Base-by-base conservation (phyloP, 2,329 filamentous ascomycete genomes). In the Neofusicoccum umdonicola region DNA sequence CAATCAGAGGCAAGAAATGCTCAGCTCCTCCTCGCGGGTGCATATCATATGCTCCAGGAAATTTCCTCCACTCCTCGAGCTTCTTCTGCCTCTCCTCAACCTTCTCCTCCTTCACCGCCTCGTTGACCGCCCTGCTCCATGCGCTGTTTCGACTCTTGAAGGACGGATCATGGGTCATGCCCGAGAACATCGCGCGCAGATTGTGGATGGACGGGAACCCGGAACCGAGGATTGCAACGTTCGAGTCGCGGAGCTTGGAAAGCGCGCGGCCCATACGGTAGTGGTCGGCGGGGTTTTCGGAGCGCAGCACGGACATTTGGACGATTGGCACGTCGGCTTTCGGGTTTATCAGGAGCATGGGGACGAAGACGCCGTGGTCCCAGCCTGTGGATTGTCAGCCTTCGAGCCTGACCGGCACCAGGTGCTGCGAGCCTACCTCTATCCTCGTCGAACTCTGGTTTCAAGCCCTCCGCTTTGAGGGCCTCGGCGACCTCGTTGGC, bases 321-420 rank as follows among this genome's bases (percentile, higher is more conserved):
- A 88, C 77, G 35, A 87, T 78, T 54, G 85, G 85, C 2, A 85
- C 71, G 64, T 80, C 74, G 67, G 84, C 85, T 47, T 76, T 69
- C 19, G 85, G 85, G 64, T 82, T 74, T 68, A 84, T 81, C 48
- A 87, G 82, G 51, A 81, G 78, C 74, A 87, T 77, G 6, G 85
- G 85, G 31, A 87, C 74, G 71, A 87, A 87, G 65, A 87, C 84
- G 75, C 85, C 85, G 70, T 87, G 85, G 70, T 87, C 85, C 85
- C 85, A 87, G 65, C 81, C 79, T 76, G 45, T 39, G n/a, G 2
- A 22, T 11, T 31, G 39, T 45, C 34, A 62, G 60, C 62, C 8
- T 47, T 22, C 6, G 11, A 39, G 3, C 31, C 31, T 41, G 13
- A 3, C 7, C 13, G 31, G 15, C 4, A 4, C 17, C 19, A 17